Conservation (phyloP, 441 rosid genomes). For the Theobroma grandiflorum region DNA sequence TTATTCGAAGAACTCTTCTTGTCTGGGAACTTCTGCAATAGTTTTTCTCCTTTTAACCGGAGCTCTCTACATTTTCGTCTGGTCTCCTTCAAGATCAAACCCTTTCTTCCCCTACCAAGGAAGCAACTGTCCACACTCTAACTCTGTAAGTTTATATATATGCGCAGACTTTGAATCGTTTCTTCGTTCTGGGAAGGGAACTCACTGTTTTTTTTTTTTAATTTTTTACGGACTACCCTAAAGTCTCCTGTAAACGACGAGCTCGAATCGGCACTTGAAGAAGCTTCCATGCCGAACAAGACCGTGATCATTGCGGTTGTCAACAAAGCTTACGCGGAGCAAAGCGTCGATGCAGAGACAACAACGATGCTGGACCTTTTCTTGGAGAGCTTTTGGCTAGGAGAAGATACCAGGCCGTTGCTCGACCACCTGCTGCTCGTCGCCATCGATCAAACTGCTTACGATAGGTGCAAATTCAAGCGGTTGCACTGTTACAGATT, state of each 20-base stretch:
- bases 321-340: constrained; percentile 56
- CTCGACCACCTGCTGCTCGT: constrained; percentile 44
- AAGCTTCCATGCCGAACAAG: constrained; percentile 39
- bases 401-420: constrained; percentile 44
- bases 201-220: background rate
- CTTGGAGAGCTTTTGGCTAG: constrained; percentile 56
- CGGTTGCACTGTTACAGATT: constrained; percentile 57
- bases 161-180: background rate
- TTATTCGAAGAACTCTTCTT: background rate
- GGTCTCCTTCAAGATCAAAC: constrained; percentile 25
- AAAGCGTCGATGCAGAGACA: constrained; percentile 27
- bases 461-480: constrained; percentile 50
- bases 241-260: constrained; percentile 22
- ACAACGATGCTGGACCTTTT: constrained; percentile 55
- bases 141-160: background rate
- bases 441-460: constrained; percentile 48
- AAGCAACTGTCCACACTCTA: background rate
- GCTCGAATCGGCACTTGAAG: constrained; percentile 39
- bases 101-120: background rate
- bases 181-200: background rate
- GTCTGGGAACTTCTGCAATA: background rate
- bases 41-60: constrained; percentile 3
- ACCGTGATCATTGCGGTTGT: constrained; percentile 53
- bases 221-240: background rate
- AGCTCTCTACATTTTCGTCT: constrained; percentile 1